Base-by-base conservation (phyloP, 805 yeast species). In the Candida corydali region DNA sequence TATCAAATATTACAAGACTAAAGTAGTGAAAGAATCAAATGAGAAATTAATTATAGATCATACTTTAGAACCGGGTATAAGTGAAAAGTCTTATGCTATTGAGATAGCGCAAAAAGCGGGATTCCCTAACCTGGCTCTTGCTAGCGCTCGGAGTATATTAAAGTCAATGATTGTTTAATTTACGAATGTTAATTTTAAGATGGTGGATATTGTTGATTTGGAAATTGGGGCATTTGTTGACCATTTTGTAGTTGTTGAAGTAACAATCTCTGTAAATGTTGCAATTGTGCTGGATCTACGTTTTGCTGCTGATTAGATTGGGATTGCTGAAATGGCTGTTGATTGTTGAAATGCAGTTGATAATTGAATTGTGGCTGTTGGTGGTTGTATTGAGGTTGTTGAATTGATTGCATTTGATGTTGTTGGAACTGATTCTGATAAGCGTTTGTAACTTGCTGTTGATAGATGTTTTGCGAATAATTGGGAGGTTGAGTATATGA, bases 41-140 rank as follows among this genome's bases (percentile, higher is more conserved):
- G 27, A 32, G 4, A 52, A 56, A 19, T 50, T 72, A 12, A 41
- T 61, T 1, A 69, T 75, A 37, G 72, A 85, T 58, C 87, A 85
- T 55, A 61, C 63, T 29, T 59, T 86, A 23, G 63, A 58, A 34
- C 70, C 70, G 0, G 96, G 96, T 0, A 73, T 87, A n/a, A 76
- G 87, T 49, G 68, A 69, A 7, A 73, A 79, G 42, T 84, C 95
- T 0, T 83, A 82, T 54, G 96, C 95, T 1, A 55, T 86, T 9
- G 78, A 75, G 37, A 82, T 86, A 8, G 95, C 95, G 0, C 69
- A 73, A 48, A 59, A 79, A 50, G 94, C 95, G 0, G 94, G 94
- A 0, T 82, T 86, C 44, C 95, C 96, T 0, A 44, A 44, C 6
- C 54, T 57, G 3, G 86, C 87, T 1, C 48, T 86, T 12, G 42